Base-by-base conservation (phyloP, 495 filamentous ascomycete species). In the Pyronema omphalodes region DNA sequence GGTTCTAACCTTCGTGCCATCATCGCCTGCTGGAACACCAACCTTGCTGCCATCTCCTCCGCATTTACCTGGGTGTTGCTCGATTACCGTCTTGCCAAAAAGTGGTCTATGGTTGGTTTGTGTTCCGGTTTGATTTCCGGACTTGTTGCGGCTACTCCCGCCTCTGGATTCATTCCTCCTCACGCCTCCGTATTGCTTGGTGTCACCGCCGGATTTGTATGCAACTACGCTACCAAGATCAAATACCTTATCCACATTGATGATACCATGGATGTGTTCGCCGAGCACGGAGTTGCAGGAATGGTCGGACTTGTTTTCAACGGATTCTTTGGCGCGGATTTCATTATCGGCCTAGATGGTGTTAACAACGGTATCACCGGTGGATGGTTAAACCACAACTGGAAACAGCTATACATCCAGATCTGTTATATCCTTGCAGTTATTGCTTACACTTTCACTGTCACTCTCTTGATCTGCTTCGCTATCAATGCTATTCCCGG, bases 91-190 rank as follows among this genome's bases (percentile, higher is more conserved):
- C 74, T 98, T 44, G 91, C 93, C 45, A 80, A 81, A 67, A 98
- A 98, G 73, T 96, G 91, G 91, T 94, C 89, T 1, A 93, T 96
- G 76, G 91, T 98, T 61, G 91, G 91, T 52, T 94, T 91, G 84
- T 98, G 91, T 70, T 98, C 91, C 19, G 91, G 91, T 45, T 80
- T 82, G 59, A 93, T 93, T 66, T 86, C 84, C 0, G 86, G 86
- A 48, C 78, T 93, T 29, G 91, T 98, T 29, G 86, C 86, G 51
- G 87, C 87, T 11, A 93, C 86, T n/a, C 86, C 86, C 7, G 86
- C 86, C 7, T 86, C 85, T 23, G 86, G 86, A 52, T 84, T 78
- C 70, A 84, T 96, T 65, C 77, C 85, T 34, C 88, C 91, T 9
- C 95, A 91, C 83, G 88, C 80, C 14, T 84, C 82, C 60, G 78